Evolutionary conservation across 768 basidiomycete genomes (phyloP).

Genomic region (Mycena rosella): DNA sequence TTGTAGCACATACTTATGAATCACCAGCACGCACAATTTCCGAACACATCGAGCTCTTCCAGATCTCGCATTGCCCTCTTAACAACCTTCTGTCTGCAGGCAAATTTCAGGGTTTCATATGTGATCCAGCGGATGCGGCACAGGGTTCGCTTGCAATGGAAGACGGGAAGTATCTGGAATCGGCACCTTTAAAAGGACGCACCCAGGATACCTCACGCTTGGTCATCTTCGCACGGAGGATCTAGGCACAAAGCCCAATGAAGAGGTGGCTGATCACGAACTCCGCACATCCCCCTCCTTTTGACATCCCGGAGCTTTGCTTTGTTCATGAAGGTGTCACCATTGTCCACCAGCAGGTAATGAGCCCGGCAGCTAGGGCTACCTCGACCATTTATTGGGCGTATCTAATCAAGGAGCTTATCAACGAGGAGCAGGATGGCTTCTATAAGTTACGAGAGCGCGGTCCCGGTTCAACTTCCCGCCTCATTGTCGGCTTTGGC

Average conservation of each 20-base stretch:
- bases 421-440: too few species aligned
- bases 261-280: not conserved
- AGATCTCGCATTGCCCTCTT: not conserved
- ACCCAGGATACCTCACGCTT: not conserved
- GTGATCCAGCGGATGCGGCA: not conserved
- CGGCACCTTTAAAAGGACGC: not conserved
- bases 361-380: too few species aligned
- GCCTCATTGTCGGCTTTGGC: too few species aligned
- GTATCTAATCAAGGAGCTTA: too few species aligned
- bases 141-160: not conserved
- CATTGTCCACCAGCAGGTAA: too few species aligned
- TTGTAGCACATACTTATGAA: too few species aligned
- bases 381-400: too few species aligned
- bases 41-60: slow-evolving; percentile 3
- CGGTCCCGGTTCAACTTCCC: too few species aligned
- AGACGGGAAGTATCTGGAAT: not conserved
- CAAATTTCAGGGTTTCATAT: not conserved
- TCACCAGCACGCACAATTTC: not conserved
- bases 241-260: not conserved
- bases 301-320: too few species aligned
- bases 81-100: not conserved
- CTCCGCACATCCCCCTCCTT: too few species aligned
- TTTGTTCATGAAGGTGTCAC: too few species aligned
- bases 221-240: not conserved
- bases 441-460: too few species aligned